phyloP scores from a whole-genome alignment of 768 basidiomycete species.

The Auricularia cornea region DNA sequence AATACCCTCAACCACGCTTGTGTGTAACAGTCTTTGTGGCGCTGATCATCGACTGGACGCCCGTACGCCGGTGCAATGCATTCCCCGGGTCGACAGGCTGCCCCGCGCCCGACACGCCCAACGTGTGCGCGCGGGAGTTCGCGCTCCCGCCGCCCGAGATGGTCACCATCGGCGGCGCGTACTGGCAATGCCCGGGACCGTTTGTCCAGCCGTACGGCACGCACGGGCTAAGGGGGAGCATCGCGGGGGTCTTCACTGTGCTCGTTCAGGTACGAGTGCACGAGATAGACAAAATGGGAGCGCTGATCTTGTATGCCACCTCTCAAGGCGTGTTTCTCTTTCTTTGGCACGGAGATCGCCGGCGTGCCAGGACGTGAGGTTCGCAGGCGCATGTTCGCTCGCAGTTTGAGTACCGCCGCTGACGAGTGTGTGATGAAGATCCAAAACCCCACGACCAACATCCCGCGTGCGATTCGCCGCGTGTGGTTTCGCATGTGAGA shows the following conservation, averaged over 20 bases:
- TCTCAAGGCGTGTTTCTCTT: not conserved
- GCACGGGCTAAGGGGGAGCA: not conserved
- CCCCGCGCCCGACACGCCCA: not conserved
- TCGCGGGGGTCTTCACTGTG: not conserved
- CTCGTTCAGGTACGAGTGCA: not conserved
- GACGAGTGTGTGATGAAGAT: not conserved
- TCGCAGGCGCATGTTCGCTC: not conserved
- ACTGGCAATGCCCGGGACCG: not conserved
- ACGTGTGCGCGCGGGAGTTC: too few species aligned
- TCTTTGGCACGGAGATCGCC: not conserved
- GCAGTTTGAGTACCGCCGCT: not conserved
- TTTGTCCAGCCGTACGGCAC: not conserved
- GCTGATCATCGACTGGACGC: not conserved
- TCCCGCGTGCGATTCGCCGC: not conserved
- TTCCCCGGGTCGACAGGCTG: not conserved
- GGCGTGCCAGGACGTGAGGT: not conserved
- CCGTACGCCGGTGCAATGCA: not conserved
- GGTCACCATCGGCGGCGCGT: not conserved
- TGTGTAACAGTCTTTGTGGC: not conserved
- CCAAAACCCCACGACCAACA: not conserved
- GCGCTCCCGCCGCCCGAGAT: not conserved
- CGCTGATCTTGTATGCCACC: too few species aligned
- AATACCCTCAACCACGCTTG: too few species aligned
- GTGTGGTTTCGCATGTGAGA: constrained; percentile 1
- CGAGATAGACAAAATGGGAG: too few species aligned